A percentile compares a stretch with the other conserved stretches of the same genome.
phyloP scores from a whole-genome alignment of 306 rosid genomes.

The Cucurbita maxima region DNA sequence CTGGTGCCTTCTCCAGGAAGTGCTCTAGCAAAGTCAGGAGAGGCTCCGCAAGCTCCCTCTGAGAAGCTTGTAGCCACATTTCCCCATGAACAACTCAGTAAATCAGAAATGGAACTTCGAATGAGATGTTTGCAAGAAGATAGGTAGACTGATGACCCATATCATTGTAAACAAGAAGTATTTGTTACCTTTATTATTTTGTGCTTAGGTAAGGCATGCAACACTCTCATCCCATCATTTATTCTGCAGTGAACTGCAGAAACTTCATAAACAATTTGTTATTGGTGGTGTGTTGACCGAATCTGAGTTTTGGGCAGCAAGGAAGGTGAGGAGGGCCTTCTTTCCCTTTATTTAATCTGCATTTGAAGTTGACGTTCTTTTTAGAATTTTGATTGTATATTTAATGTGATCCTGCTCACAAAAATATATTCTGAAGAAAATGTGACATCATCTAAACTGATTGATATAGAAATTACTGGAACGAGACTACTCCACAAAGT shows the following conservation, averaged over 20 bases:
- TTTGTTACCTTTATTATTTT: neutral
- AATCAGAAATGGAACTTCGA: slow-evolving; percentile 60
- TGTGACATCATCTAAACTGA: slow-evolving; percentile 6
- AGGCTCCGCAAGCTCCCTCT: slow-evolving; percentile 29
- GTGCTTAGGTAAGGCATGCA: neutral
- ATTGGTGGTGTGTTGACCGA: slow-evolving; percentile 75
- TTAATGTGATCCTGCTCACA: neutral
- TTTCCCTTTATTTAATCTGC: slow-evolving; percentile 6
- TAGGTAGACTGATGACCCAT: slow-evolving; percentile 31
- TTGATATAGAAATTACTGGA: slow-evolving; percentile 60
- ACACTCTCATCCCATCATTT: slow-evolving; percentile 3
- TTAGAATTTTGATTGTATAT: neutral
- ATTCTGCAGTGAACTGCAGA: slow-evolving; percentile 64
- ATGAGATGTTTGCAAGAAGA: slow-evolving; percentile 73
- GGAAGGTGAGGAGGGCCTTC: slow-evolving; percentile 35
- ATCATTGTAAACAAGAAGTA: neutral
- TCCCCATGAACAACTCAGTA: slow-evolving; percentile 56
- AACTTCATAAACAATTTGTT: slow-evolving; percentile 81
- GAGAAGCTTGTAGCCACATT: slow-evolving; percentile 11
- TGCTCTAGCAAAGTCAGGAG: slow-evolving; percentile 50
- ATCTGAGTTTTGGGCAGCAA: slow-evolving; percentile 94
- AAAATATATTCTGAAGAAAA: slow-evolving; percentile 2
- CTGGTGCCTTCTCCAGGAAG: slow-evolving; percentile 36
- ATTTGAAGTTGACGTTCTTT: slow-evolving; percentile 8
- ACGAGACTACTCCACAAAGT: slow-evolving; percentile 47